Percentiles rank a stretch among this genome's conserved stretches.
Conservation (phyloP, 345 rosid species). For the Pugionium dolabratum region DNA sequence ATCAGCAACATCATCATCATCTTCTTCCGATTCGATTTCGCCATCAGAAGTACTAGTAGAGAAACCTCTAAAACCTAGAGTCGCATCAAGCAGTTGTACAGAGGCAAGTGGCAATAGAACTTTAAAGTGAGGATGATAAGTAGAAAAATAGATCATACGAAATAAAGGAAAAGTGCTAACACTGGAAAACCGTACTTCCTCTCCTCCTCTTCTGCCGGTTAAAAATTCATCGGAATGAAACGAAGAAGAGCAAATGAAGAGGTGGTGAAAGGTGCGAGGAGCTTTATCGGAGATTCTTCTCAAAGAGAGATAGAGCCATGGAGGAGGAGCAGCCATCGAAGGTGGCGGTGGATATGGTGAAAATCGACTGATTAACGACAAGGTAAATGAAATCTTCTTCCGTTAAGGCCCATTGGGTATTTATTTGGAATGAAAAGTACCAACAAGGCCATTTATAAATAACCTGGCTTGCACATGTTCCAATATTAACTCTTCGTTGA, state of each 20-base stretch:
- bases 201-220: slow-evolving; percentile 41
- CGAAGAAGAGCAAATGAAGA: slow-evolving; percentile 13
- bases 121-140: slow-evolving; percentile 44
- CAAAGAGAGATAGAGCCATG: slow-evolving; percentile 36
- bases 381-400: slow-evolving; percentile 3
- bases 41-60: slow-evolving; percentile 37
- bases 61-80: slow-evolving; percentile 36
- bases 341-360: slow-evolving; percentile 21
- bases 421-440: not conserved
- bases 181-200: slow-evolving; percentile 45
- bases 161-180: slow-evolving; percentile 57
- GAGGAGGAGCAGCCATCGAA: slow-evolving; percentile 32
- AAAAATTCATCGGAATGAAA: slow-evolving; percentile 43
- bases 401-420: slow-evolving; percentile 33
- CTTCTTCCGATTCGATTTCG: slow-evolving; percentile 29
- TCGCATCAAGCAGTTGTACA: no score
- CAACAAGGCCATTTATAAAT: slow-evolving; percentile 48
- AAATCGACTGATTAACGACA: slow-evolving; percentile 14
- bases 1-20: slow-evolving; percentile 18
- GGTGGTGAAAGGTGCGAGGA: slow-evolving; percentile 9
- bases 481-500: slow-evolving; percentile 63
- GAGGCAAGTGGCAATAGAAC: no score
- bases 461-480: slow-evolving; percentile 39
- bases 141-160: slow-evolving; percentile 55
- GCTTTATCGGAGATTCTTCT: slow-evolving; percentile 31